phyloP scores from a whole-genome alignment of 2,329 filamentous ascomycete genomes.

The Myriosclerotinia duriaeana region DNA sequence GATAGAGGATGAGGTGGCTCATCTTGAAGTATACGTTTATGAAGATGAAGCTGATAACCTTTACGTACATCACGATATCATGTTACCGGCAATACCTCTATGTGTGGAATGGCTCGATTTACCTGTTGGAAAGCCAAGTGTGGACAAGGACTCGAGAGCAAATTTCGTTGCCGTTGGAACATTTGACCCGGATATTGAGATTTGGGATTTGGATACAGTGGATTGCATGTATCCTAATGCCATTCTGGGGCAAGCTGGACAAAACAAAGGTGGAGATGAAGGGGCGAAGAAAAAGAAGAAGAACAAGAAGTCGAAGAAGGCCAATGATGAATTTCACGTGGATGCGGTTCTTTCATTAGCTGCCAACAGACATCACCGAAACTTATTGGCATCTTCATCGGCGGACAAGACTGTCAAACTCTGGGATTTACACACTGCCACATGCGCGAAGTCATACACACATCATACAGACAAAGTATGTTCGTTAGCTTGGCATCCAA shows the following conservation, averaged over 20 bases:
- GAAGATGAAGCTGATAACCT: conserved; percentile 94
- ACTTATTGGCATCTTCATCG: conserved; percentile 89
- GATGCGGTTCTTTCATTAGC: conserved; percentile 89
- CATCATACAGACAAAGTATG: conserved; percentile 98
- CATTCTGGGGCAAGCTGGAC: conserved; percentile 74
- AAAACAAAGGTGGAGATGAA: conserved; percentile 49
- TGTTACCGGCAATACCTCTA: conserved; percentile 94
- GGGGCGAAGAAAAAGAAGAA: conserved; percentile 70
- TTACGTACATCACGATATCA: conserved; percentile 99
- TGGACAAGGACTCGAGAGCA: conserved; percentile 65
- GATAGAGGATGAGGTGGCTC: conserved; percentile 94
- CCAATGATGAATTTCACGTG: conserved; percentile 89
- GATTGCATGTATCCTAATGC: conserved; percentile 99
- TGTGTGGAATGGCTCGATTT: conserved; percentile 95
- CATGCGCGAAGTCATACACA: conserved; percentile 91
- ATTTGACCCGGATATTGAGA: conserved; percentile 97
- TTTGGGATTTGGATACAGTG: conserved; percentile 95
- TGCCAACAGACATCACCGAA: conserved; percentile 89
- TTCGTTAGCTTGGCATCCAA: conserved; percentile 88
- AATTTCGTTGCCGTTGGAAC: conserved; percentile 96
- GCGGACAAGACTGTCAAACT: conserved; percentile 97
- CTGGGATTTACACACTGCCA: conserved; percentile 91
- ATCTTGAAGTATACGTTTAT: conserved; percentile 96
- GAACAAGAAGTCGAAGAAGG: conserved; percentile 85
- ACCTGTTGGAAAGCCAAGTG: conserved; percentile 70